Conservation (phyloP, 2,329 filamentous ascomycete species). For the Ophiostoma tasmaniense region DNA sequence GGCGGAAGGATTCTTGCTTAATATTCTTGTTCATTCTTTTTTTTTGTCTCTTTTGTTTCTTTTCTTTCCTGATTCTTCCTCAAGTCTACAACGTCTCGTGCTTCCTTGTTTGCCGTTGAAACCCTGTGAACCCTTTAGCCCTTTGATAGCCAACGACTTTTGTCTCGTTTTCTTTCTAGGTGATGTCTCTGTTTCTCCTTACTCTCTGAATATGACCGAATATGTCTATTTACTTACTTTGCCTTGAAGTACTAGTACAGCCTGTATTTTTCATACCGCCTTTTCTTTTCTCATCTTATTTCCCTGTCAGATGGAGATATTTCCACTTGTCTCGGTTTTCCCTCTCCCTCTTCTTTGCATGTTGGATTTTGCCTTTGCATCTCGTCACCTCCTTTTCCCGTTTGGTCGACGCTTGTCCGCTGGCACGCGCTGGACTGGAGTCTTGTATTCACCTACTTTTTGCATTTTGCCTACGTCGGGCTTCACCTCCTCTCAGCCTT, state of each 20-base stretch:
- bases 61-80: background rate
- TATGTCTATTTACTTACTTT: background rate
- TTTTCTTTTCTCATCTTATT: slow-evolving; percentile 9
- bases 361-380: background rate
- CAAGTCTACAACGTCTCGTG: background rate
- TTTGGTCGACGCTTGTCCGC: background rate
- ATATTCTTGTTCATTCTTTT: background rate
- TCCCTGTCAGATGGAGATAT: background rate
- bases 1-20: background rate
- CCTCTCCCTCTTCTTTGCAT: too few relatives aligned
- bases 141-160: background rate
- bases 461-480: too few relatives aligned
- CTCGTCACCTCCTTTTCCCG: background rate
- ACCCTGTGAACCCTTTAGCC: background rate
- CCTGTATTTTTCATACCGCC: slow-evolving; percentile 1
- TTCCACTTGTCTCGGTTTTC: slow-evolving; percentile 2
- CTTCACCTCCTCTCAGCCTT: background rate
- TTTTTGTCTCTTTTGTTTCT: background rate
- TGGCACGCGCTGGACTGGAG: background rate
- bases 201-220: too few relatives aligned
- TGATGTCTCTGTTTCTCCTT: background rate
- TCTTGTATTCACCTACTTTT: slow-evolving; percentile 7
- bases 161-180: background rate
- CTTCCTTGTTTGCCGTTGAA: background rate
- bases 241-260: background rate